phyloP scores from a whole-genome alignment of 768 basidiomycete genomes.

The Collybia sp. region DNA sequence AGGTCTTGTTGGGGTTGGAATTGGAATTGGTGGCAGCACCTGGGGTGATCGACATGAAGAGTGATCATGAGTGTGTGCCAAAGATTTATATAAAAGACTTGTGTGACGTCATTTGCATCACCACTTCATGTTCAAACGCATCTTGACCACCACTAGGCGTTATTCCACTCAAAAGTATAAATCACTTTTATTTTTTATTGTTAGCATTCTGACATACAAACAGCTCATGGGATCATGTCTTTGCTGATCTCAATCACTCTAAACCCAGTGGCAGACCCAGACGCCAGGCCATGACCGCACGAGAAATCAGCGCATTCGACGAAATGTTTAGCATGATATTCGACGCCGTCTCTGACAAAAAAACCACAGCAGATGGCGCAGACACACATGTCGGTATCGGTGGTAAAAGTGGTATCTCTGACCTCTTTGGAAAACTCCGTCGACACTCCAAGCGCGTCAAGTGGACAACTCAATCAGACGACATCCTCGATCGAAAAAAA shows the following conservation, averaged over 20 bases:
- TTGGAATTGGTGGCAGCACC: conserved; percentile 23
- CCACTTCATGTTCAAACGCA: too few species aligned
- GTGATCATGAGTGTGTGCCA: too few species aligned
- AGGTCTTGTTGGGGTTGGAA: conserved; percentile 39
- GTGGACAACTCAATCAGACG: conserved; percentile 47
- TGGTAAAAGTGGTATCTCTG: conserved; percentile 29
- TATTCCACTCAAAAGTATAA: too few species aligned
- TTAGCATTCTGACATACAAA: too few species aligned
- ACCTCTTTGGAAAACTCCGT: conserved; percentile 53
- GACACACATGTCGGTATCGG: conserved; percentile 12
- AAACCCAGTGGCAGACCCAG: conserved; percentile 13
- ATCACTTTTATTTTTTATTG: too few species aligned
- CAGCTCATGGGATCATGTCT: background rate
- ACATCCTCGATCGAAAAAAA: conserved; percentile 62
- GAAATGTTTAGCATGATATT: conserved; percentile 76
- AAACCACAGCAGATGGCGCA: conserved; percentile 2
- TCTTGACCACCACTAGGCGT: too few species aligned
- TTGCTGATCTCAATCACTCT: conserved; percentile 3
- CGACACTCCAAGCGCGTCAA: conserved; percentile 43
- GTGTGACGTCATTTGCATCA: too few species aligned
- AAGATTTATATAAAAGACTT: too few species aligned
- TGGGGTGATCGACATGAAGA: conserved; percentile 14
- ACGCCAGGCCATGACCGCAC: conserved; percentile 61
- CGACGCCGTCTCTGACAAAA: conserved; percentile 35
- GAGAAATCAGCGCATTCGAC: conserved; percentile 62